Conservation (phyloP, 768 basidiomycete genomes). For the Strobilomyces echinocephalus region DNA sequence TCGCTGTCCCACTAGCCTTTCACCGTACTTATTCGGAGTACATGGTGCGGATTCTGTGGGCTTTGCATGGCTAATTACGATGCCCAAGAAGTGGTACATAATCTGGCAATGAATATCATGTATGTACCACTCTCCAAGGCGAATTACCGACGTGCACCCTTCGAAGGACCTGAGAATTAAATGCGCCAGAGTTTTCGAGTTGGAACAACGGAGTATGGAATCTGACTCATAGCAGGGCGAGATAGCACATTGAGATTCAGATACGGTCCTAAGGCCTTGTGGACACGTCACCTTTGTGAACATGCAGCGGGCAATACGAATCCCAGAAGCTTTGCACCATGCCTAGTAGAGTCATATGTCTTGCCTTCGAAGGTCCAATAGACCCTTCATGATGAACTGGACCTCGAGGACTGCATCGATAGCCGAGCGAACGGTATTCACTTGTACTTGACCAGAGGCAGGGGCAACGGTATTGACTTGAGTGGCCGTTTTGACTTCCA, state of each 20-base stretch:
- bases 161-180: background rate
- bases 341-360: slow-evolving; percentile 45
- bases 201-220: no score
- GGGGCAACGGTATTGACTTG: slow-evolving; percentile 64
- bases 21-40: no score
- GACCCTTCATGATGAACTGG: slow-evolving; percentile 78
- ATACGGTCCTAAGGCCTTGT: background rate
- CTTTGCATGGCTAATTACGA: no score
- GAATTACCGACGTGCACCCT: background rate
- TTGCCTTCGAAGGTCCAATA: slow-evolving; percentile 71
- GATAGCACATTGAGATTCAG: no score
- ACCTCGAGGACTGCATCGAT: slow-evolving; percentile 77
- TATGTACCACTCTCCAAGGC: no score
- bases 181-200: no score
- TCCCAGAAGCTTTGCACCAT: background rate
- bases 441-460: slow-evolving; percentile 39
- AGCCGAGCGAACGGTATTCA: slow-evolving; percentile 63
- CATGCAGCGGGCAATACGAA: background rate
- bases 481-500: slow-evolving; percentile 78
- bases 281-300: background rate
- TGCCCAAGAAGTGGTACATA: no score
- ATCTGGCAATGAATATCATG: no score
- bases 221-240: no score
- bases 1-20: no score
- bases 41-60: no score